Percentiles rank a stretch among this genome's conserved stretches.
These are phyloP conservation scores for Sodiomyces alkalinus DNA, from an alignment of 2,329 filamentous ascomycete species.

Conservation along the genomic window DNA sequence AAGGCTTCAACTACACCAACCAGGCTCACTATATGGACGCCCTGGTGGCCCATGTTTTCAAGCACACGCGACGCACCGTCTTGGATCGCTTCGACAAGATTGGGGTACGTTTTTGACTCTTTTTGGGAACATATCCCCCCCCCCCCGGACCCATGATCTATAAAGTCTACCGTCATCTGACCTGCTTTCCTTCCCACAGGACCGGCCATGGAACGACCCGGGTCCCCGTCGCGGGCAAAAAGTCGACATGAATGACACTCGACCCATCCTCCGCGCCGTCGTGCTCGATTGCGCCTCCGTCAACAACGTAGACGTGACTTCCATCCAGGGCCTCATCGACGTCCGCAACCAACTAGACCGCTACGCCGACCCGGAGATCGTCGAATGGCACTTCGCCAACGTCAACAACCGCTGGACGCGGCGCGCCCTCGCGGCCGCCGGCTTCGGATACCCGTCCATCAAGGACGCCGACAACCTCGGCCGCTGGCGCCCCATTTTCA, in stretches of 20 bases:
- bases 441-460: slow-evolving; percentile 32
- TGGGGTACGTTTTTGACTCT: slow-evolving; percentile 20
- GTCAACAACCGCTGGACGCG: slow-evolving; percentile 41
- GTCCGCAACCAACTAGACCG: slow-evolving; percentile 37
- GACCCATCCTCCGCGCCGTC: slow-evolving; percentile 35
- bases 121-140: too few species aligned
- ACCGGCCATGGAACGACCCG: slow-evolving; percentile 42
- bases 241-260: slow-evolving; percentile 15
- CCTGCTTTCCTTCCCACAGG: too few species aligned
- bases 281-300: slow-evolving; percentile 43
- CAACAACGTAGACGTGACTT: slow-evolving; percentile 41
- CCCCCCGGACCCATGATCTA: too few species aligned
- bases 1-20: slow-evolving; percentile 38
- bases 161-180: too few species aligned
- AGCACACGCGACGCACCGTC: slow-evolving; percentile 24
- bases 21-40: slow-evolving; percentile 30
- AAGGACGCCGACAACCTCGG: slow-evolving; percentile 12
- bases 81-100: slow-evolving; percentile 27
- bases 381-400: slow-evolving; percentile 39
- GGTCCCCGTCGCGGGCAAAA: slow-evolving; percentile 21
- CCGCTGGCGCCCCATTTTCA: slow-evolving; percentile 19
- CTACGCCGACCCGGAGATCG: slow-evolving; percentile 30
- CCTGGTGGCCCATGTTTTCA: slow-evolving; percentile 22
- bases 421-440: slow-evolving; percentile 36
- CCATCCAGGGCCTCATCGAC: slow-evolving; percentile 40